Evolutionary conservation across 345 rosid genomes (phyloP).

Genomic region (Salix exigua): DNA sequence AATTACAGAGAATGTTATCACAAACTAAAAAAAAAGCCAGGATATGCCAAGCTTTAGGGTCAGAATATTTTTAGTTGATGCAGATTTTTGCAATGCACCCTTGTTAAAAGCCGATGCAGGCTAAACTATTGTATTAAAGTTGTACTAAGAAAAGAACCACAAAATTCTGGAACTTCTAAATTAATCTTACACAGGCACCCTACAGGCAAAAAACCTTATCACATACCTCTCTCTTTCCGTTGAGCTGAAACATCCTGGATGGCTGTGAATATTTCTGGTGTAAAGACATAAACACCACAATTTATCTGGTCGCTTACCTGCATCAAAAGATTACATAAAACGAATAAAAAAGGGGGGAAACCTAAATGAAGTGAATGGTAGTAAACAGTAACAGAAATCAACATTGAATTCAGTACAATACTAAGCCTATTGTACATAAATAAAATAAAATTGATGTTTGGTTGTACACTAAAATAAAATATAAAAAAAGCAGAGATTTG

Average conservation of each 20-base stretch:
- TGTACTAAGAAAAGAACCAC: neutral
- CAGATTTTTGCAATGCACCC: slow-evolving; percentile 1
- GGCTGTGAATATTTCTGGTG: slow-evolving; percentile 26
- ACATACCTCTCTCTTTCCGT: slow-evolving; percentile 32
- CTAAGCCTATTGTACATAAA: neutral
- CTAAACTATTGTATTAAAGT: neutral
- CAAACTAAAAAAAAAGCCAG: neutral
- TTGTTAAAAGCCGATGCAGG: neutral
- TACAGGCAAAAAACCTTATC: neutral
- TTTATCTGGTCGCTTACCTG: slow-evolving; percentile 34
- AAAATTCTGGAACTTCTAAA: neutral
- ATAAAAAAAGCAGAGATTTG: neutral
- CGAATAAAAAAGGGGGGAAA: neutral
- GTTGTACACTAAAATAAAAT: neutral
- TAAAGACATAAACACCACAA: slow-evolving; percentile 32
- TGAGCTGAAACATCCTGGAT: slow-evolving; percentile 29
- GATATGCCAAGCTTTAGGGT: neutral
- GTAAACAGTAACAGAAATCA: neutral
- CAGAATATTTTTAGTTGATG: neutral
- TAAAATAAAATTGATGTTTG: neutral
- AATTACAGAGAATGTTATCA: neutral
- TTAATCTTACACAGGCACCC: neutral
- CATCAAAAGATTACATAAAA: neutral
- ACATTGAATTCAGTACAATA: neutral
- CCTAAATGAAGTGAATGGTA: neutral